Evolutionary conservation across 352 stramenopile genomes (phyloP).

Genomic region (Chrysophaeum taylorii): DNA sequence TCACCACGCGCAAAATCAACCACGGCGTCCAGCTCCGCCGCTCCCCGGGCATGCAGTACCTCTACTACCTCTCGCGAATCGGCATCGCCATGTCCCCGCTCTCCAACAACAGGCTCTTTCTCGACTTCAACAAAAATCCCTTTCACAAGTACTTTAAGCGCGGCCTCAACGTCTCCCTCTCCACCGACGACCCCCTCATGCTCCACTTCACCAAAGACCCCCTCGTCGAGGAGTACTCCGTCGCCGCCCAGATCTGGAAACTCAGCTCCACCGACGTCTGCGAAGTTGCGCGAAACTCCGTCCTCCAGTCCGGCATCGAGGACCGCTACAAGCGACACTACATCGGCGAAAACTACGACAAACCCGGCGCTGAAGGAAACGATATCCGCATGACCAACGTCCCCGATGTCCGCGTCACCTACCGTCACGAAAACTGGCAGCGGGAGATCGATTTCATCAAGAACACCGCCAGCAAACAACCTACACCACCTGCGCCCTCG

Average conservation of each 20-base stretch:
- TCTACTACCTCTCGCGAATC: constrained; percentile 97
- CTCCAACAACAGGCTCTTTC: constrained; percentile 88
- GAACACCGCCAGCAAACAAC: no score
- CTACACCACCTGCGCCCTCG: no score
- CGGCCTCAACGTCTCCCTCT: constrained; percentile 93
- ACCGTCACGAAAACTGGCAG: constrained; percentile 52
- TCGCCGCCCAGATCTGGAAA: constrained; percentile 80
- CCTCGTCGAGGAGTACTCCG: constrained; percentile 87
- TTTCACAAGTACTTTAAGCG: constrained; percentile 87
- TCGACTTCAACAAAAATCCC: constrained; percentile 84
- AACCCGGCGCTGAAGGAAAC: constrained; percentile 45
- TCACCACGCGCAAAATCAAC: constrained; percentile 76
- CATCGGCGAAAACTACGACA: constrained; percentile 77
- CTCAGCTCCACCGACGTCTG: constrained; percentile 91
- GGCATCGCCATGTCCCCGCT: constrained; percentile 81
- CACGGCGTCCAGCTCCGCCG: constrained; percentile 96
- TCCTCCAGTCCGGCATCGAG: constrained; percentile 95
- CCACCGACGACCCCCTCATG: constrained; percentile 94
- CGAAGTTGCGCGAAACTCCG: constrained; percentile 95
- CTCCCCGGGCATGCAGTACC: constrained; percentile 87
- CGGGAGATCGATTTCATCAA: no score
- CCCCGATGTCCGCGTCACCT: constrained; percentile 76
- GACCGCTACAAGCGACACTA: constrained; percentile 93
- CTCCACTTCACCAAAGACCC: constrained; percentile 98
- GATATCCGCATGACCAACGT: constrained; percentile 87